Percentiles rank a stretch among this genome's conserved stretches.
phyloP scores from a whole-genome alignment of 2,329 filamentous ascomycete species.

The Penicillium sumatraense region DNA sequence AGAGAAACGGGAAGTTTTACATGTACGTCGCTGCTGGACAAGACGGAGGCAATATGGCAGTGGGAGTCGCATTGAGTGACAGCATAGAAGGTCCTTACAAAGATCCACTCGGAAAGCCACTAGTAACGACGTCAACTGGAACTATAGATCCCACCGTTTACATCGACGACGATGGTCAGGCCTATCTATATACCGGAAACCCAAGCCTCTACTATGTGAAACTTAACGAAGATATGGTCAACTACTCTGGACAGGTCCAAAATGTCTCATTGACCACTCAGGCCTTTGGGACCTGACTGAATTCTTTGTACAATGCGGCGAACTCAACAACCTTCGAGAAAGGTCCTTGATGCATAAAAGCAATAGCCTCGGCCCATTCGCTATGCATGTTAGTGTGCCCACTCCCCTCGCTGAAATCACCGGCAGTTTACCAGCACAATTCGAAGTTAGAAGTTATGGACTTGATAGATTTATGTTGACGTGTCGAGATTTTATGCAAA shows the following conservation, averaged over 20 bases:
- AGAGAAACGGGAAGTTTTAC: constrained; percentile 41
- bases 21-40: constrained; percentile 21
- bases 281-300: no score
- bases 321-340: no score
- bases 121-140: constrained; percentile 46
- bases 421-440: neutral
- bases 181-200: constrained; percentile 50
- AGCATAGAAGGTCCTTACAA: neutral
- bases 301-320: no score
- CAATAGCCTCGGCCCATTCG: no score
- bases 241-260: constrained; percentile 21
- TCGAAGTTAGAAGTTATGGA: neutral
- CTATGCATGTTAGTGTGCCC: neutral
- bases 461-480: neutral
- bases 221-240: constrained; percentile 48
- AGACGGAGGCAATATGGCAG: neutral
- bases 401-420: neutral
- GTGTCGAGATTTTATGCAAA: neutral
- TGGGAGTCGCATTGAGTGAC: neutral
- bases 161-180: constrained; percentile 50
- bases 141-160: constrained; percentile 32
- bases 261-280: neutral
- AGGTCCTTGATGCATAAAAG: no score
- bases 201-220: constrained; percentile 45
- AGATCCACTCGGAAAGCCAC: constrained; percentile 19